Evolutionary conservation across 345 rosid species (phyloP), one percentile per base, ranked within the genome.

Genomic region (Psidium friedrichsthalianum): DNA sequence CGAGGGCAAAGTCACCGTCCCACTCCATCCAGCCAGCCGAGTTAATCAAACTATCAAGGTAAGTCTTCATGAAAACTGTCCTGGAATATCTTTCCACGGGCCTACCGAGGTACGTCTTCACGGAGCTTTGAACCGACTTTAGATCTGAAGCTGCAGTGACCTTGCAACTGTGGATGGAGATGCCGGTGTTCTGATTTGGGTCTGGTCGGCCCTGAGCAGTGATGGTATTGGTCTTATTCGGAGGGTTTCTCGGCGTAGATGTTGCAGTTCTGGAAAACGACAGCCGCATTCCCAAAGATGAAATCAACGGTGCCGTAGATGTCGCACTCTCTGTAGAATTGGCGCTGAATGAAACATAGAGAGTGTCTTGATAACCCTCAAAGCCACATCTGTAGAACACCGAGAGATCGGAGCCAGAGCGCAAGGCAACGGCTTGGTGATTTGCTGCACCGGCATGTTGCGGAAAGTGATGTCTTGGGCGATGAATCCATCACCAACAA

Each of bases 401-500:
- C 0, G 96, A 94, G 87, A 91, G 93, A 82, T 95, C 96, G 3
- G 95, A 90, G 14, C 93, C 94, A 32, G 96, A 93, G 27, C 96
- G 90, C 85, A 95, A 89, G 57, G 96, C 95, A 8, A 95, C 96
- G 0, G 96, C 98, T 84, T 95, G 98, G 82, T 21, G 90, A 85
- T 94, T 93, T 56, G 85, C 85, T 8, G 95, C 92, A 22, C 96
- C 96, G 11, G 94, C 98, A 0, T 95, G 94, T 93, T 95, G 44
- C 92, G 90, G 86, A 94, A 92, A 15, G 96, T 92, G 29, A 95
- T 90, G 84, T 88, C 95, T 36, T 91, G 90, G 3, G 94, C 95
- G 1, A 94, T 85, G 89, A 95, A 94, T 25, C 90, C 88, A 10
- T 89, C 96, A 29, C 98, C 95, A 11, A 90, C 93, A 5, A 86